These are phyloP conservation scores for Ceratobasidium sp. DNA, from an alignment of 1,284 basidiomycete species.

Conservation along the genomic window DNA sequence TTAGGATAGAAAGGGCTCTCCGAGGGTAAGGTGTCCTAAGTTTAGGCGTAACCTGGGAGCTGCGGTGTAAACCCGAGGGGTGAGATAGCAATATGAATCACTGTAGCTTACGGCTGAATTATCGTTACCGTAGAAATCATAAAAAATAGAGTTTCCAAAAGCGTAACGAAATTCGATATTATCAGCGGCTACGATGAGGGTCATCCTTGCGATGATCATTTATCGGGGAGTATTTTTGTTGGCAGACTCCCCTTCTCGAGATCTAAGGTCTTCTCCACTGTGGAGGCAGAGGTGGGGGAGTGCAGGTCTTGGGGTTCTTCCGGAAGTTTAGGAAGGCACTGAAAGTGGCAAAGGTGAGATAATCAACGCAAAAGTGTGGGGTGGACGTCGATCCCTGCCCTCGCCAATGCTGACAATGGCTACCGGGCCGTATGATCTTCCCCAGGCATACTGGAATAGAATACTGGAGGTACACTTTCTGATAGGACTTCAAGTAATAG, in stretches of 20 bases:
- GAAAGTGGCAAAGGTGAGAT: slow-evolving; percentile 18
- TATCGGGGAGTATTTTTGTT: slow-evolving; percentile 27
- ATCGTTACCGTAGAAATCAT: neutral
- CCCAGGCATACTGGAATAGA: neutral
- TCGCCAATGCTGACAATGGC: slow-evolving; percentile 15
- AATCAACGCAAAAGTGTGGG: slow-evolving; percentile 19
- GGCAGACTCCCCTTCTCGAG: neutral
- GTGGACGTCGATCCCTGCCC: neutral
- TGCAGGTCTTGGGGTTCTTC: too few relatives aligned
- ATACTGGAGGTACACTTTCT: slow-evolving; percentile 10
- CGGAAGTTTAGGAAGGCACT: slow-evolving; percentile 12
- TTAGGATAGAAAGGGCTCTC: slow-evolving; percentile 1
- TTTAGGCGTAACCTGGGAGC: slow-evolving; percentile 27
- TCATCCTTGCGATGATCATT: slow-evolving; percentile 4
- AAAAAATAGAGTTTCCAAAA: slow-evolving; percentile 29
- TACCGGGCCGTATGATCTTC: neutral
- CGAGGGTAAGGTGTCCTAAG: neutral
- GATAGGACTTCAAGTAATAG: neutral
- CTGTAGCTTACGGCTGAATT: too few relatives aligned
- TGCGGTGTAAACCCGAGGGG: neutral
- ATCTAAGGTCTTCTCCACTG: slow-evolving; percentile 13
- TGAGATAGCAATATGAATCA: neutral
- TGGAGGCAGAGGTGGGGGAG: slow-evolving; percentile 1
- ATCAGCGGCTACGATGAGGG: slow-evolving; percentile 2
- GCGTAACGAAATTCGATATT: neutral